Conservation (phyloP, 1,139 yeast species). For the Suhomyces wounanorum region DNA sequence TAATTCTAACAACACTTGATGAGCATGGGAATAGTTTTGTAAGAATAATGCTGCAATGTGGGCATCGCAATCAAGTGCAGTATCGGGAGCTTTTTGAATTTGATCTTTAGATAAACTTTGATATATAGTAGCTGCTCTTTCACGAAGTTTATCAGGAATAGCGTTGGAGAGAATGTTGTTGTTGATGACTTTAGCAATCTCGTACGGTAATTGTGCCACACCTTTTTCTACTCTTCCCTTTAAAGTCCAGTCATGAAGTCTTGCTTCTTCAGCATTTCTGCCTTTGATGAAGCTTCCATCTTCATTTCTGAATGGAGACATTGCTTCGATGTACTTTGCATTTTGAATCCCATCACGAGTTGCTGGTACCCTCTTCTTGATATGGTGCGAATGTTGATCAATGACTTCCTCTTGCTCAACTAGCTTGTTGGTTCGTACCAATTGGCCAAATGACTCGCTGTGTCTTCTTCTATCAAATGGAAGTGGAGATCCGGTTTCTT, state of each 20-base stretch:
- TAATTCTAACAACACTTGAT: slow-evolving; percentile 69
- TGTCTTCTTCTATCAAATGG: slow-evolving; percentile 36
- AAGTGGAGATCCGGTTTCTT: slow-evolving; percentile 14
- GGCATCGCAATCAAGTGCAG: slow-evolving; percentile 71
- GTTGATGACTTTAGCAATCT: slow-evolving; percentile 56
- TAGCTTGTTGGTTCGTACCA: slow-evolving; percentile 44
- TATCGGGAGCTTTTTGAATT: slow-evolving; percentile 54
- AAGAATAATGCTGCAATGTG: slow-evolving; percentile 82
- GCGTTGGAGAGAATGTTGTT: slow-evolving; percentile 58
- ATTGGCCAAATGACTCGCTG: slow-evolving; percentile 46
- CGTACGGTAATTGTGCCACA: slow-evolving; percentile 51
- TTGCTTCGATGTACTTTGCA: slow-evolving; percentile 13
- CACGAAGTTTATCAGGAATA: slow-evolving; percentile 57
- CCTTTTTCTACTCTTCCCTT: slow-evolving; percentile 49
- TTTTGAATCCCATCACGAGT: slow-evolving; percentile 10
- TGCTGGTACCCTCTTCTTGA: slow-evolving; percentile 3
- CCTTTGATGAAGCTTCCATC: slow-evolving; percentile 49
- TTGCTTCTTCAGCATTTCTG: slow-evolving; percentile 50
- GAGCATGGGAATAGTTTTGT: slow-evolving; percentile 76
- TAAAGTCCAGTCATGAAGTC: slow-evolving; percentile 51
- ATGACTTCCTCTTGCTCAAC: slow-evolving; percentile 19
- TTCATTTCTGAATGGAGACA: slow-evolving; percentile 39
- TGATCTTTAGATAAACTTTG: slow-evolving; percentile 51
- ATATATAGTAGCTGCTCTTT: slow-evolving; percentile 54
- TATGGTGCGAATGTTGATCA: slow-evolving; percentile 9